Conservation (phyloP, 2,329 filamentous ascomycete genomes). For the Beauveria pseudobassiana region DNA sequence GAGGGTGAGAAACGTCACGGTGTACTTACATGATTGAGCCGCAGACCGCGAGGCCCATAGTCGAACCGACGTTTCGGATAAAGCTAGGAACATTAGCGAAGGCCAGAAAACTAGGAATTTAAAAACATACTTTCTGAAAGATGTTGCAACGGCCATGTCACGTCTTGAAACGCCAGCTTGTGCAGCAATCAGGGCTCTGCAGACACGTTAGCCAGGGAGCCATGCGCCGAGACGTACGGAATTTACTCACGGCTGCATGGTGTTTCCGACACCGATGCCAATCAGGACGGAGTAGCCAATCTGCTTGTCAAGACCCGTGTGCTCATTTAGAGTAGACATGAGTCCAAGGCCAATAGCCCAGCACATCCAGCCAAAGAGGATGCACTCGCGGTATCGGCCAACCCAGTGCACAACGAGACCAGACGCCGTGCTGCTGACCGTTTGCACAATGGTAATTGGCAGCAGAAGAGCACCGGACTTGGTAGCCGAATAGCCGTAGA, state of each 20-base stretch:
- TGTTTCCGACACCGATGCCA: constrained; percentile 44
- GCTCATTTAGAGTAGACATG: constrained; percentile 42
- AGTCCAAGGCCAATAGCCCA: constrained; percentile 46
- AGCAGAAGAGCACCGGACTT: constrained; percentile 35
- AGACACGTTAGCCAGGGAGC: constrained; percentile 3
- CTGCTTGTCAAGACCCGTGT: constrained; percentile 42
- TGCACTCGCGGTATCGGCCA: constrained; percentile 45
- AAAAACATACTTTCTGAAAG: constrained; percentile 31
- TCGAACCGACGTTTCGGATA: constrained; percentile 31
- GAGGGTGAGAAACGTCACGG: background rate
- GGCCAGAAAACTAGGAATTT: accelerated
- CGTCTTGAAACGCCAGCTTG: constrained; percentile 46
- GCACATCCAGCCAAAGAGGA: constrained; percentile 44
- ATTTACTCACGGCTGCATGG: constrained; percentile 37
- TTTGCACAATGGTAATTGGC: constrained; percentile 36
- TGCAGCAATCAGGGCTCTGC: constrained; percentile 42
- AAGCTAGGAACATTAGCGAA: constrained; percentile 21
- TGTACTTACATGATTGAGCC: constrained; percentile 29
- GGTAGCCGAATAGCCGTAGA: constrained; percentile 35
- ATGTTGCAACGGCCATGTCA: constrained; percentile 37
- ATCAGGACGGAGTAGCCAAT: constrained; percentile 47
- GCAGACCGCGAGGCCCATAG: constrained; percentile 31
- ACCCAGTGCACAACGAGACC: constrained; percentile 45
- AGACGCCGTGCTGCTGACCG: constrained; percentile 39
- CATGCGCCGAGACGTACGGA: background rate